Evolutionary conservation across 2,329 filamentous ascomycete species (phyloP), one percentile per base, ranked within the genome.

Genomic region (Neofusicoccum parvum): DNA sequence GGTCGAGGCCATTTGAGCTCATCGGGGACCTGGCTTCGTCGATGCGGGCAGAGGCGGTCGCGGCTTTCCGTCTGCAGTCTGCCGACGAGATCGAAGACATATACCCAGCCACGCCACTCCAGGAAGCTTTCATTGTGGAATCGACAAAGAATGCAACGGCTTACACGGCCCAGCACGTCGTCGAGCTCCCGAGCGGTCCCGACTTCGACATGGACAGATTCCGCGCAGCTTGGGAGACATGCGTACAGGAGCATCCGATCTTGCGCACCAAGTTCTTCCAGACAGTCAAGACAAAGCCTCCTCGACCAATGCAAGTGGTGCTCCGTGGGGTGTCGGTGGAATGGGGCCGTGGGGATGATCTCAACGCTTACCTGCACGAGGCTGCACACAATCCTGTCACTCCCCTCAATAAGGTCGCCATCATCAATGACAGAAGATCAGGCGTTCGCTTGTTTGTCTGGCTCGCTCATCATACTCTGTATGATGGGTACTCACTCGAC

Each of bases 161-260:
- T 4, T 85, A 85, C 66, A 76, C 84, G 41, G 81, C 81, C 6
- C 80, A 82, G 58, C 79, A 80, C 43, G 70, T 81, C 0, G 78
- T 82, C 58, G 71, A 72, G 3, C 76, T 85, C 2, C 72, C 76
- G 0, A 62, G 71, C 4, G 64, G 73, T 3, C 69, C 82, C 5
- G 75, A 84, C 65, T 46, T 83, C 3, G 69, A 20, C 9, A 75
- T 83, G 3, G 69, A 36, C n/a, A 75, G 73, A 34, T 82, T 85
- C 73, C 81, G 80, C 66, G 69, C 73, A 7, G 77, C 82, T 0
- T 85, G 82, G 82, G 77, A 82, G 50, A 73, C 74, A 11, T 75
- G 79, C 5, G 77, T 83, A 1, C 69, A 78, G 10, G 78, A 81
- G 37, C 71, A 80, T 23, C 79, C 81, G 27, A 82, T 85, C 17